Conservation (phyloP, 2,329 filamentous ascomycete genomes). For the Aphanocladium album region DNA sequence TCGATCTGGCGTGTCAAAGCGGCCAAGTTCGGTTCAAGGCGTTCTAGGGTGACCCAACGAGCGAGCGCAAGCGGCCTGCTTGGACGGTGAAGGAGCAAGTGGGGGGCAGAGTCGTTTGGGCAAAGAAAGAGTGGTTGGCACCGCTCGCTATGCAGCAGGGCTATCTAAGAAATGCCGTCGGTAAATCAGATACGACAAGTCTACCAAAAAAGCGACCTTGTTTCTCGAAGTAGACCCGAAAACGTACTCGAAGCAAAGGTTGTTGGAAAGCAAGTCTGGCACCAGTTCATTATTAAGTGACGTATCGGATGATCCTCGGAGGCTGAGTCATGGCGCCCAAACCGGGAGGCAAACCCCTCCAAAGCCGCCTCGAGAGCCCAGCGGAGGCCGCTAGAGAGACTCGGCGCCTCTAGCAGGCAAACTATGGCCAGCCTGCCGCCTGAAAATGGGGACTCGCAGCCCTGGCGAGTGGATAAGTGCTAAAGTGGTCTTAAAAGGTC, state of each 20-base stretch:
- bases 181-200: neutral
- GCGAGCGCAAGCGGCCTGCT: neutral
- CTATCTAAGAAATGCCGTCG: neutral
- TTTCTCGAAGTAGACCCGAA: neutral
- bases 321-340: conserved; percentile 11
- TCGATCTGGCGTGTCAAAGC: neutral
- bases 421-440: neutral
- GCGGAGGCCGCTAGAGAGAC: neutral
- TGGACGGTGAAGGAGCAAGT: neutral
- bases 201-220: neutral
- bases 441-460: neutral
- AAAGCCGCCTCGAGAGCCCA: neutral
- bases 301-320: conserved; percentile 11
- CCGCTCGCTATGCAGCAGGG: neutral
- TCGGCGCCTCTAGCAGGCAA: neutral
- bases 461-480: neutral
- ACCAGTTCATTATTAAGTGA: conserved; percentile 6
- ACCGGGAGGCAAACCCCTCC: neutral
- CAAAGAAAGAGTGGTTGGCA: neutral
- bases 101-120: neutral
- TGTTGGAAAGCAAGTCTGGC: neutral
- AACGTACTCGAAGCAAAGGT: neutral
- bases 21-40: neutral
- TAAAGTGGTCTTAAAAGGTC: neutral
- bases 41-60: neutral